phyloP scores from a whole-genome alignment of 495 filamentous ascomycete genomes.

The Penicillium lividum region DNA sequence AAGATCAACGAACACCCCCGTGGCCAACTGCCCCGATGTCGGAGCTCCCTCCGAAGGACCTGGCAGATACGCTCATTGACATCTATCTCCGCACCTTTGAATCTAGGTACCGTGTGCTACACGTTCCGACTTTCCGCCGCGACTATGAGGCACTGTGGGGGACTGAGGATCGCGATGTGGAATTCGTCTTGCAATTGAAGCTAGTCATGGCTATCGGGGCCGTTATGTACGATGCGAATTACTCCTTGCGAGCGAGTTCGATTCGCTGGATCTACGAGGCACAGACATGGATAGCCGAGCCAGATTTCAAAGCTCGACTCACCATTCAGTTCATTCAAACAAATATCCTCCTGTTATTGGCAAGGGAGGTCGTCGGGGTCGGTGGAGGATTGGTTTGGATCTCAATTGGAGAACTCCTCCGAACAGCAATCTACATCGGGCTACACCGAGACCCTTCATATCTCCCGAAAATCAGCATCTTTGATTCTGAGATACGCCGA shows the following conservation, averaged over 20 bases:
- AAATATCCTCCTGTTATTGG: slow-evolving; percentile 49
- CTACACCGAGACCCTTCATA: slow-evolving; percentile 58
- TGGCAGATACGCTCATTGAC: slow-evolving; percentile 42
- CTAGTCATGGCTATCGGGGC: slow-evolving; percentile 55
- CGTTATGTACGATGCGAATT: slow-evolving; percentile 35
- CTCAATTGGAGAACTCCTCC: slow-evolving; percentile 52
- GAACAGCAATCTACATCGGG: slow-evolving; percentile 61
- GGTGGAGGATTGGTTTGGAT: slow-evolving; percentile 57
- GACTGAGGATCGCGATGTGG: slow-evolving; percentile 9
- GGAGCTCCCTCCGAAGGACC: slow-evolving; percentile 44
- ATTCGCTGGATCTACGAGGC: slow-evolving; percentile 53
- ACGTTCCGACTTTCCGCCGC: slow-evolving; percentile 56
- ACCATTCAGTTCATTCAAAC: slow-evolving; percentile 48
- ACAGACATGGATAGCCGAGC: slow-evolving; percentile 54
- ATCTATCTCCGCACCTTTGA: slow-evolving; percentile 48
- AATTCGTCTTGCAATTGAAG: slow-evolving; percentile 47
- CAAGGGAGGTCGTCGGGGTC: slow-evolving; percentile 48
- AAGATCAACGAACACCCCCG: slow-evolving; percentile 36
- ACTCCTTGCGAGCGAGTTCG: slow-evolving; percentile 37
- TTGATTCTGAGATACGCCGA: slow-evolving; percentile 58
- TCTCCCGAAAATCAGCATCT: slow-evolving; percentile 37
- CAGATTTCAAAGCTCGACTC: slow-evolving; percentile 50
- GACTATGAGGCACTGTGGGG: slow-evolving; percentile 34
- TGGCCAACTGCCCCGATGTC: slow-evolving; percentile 40
- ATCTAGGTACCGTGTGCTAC: slow-evolving; percentile 54